A percentile compares a stretch with the other conserved stretches of the same genome.
These are phyloP conservation scores for Trypanosoma vivax DNA, from an alignment of 208 protist genomes.

Conservation along the genomic window DNA sequence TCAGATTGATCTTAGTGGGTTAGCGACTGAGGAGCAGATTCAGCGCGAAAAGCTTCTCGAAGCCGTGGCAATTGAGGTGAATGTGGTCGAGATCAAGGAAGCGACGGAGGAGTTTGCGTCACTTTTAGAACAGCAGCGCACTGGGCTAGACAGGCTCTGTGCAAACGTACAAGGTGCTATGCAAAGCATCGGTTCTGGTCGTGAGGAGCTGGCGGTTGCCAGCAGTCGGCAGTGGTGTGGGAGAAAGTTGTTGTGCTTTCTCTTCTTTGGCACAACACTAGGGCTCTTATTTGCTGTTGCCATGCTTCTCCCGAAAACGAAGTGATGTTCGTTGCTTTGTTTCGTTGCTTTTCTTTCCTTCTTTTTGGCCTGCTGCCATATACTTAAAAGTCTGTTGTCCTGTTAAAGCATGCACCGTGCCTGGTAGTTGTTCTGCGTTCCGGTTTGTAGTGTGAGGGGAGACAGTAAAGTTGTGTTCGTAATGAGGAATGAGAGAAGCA, in stretches of 20 bases:
- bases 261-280: neutral
- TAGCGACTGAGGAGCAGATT: slow-evolving; percentile 9
- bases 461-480: too few relatives aligned
- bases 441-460: too few relatives aligned
- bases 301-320: too few relatives aligned
- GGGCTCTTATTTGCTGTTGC: neutral
- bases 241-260: slow-evolving; percentile 3
- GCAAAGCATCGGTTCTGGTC: neutral
- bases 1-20: slow-evolving; percentile 7
- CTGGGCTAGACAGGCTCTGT: neutral
- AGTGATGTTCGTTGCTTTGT: too few relatives aligned
- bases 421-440: too few relatives aligned
- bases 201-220: neutral
- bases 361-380: too few relatives aligned
- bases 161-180: neutral
- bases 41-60: slow-evolving; percentile 9
- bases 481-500: too few relatives aligned
- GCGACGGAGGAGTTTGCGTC: slow-evolving; percentile 7
- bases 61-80: slow-evolving; percentile 8
- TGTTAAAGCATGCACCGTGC: too few relatives aligned
- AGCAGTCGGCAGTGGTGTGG: neutral
- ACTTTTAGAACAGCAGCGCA: slow-evolving; percentile 10
- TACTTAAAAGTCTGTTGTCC: too few relatives aligned
- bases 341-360: too few relatives aligned
- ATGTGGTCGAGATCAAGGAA: slow-evolving; percentile 8